phyloP scores from a whole-genome alignment of 164 flowering plant genomes.

The Stephania japonica region DNA sequence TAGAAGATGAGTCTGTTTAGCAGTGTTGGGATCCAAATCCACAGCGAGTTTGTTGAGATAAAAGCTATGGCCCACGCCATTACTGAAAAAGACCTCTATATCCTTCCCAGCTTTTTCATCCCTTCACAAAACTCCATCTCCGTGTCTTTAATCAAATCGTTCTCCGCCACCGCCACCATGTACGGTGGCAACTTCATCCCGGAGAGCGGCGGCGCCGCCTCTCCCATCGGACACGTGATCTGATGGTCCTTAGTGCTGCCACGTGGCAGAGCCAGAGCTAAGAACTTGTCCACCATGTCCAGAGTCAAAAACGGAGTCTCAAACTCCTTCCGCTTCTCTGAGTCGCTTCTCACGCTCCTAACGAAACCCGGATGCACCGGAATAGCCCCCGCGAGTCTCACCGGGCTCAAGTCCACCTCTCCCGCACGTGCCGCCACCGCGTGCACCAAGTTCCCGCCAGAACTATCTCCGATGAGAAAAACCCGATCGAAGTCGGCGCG shows the following conservation, averaged over 20 bases:
- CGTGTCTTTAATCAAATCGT: slow-evolving; percentile 57
- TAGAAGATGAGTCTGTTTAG: slow-evolving; percentile 30
- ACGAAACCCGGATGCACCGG: slow-evolving; percentile 67
- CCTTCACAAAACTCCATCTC: slow-evolving; percentile 70
- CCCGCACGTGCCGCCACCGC: slow-evolving; percentile 57
- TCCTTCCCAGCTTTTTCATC: slow-evolving; percentile 56
- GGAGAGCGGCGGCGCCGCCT: slow-evolving; percentile 35
- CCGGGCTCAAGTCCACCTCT: slow-evolving; percentile 18
- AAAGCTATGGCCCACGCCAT: slow-evolving; percentile 61
- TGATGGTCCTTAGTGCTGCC: slow-evolving; percentile 69
- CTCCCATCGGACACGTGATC: slow-evolving; percentile 78
- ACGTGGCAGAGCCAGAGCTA: slow-evolving; percentile 47
- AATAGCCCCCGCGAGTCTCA: slow-evolving; percentile 49
- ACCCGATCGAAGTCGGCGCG: slow-evolving; percentile 52
- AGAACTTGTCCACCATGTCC: slow-evolving; percentile 72
- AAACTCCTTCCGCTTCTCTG: slow-evolving; percentile 43
- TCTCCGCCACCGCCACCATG: slow-evolving; percentile 54
- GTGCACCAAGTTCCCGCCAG: slow-evolving; percentile 75
- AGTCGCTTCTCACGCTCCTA: slow-evolving; percentile 45
- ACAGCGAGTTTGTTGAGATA: slow-evolving; percentile 65
- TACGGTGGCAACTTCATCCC: slow-evolving; percentile 46
- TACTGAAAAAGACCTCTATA: slow-evolving; percentile 45
- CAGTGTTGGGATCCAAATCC: slow-evolving; percentile 49
- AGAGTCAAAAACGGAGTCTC: slow-evolving; percentile 62
- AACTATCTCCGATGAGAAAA: slow-evolving; percentile 79